Evolutionary conservation across 257 asterid genomes (phyloP).

Genomic region (Thymus mandschuricus): DNA sequence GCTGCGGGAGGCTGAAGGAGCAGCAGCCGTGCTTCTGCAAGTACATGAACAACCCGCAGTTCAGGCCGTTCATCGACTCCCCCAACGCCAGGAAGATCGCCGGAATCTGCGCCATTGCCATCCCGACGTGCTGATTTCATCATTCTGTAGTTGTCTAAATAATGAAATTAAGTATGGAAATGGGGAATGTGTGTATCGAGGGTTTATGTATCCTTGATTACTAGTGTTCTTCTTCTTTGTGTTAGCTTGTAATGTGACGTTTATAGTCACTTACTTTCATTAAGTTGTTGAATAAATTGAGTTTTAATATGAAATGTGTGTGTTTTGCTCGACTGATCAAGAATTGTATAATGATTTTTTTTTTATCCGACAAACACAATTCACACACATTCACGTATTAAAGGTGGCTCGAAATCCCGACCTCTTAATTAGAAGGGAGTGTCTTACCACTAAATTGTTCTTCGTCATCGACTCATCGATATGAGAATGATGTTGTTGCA

Average conservation of each 20-base stretch:
- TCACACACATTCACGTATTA: too few relatives aligned
- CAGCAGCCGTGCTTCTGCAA: slow-evolving; percentile 46
- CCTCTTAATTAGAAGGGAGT: too few relatives aligned
- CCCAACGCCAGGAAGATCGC: slow-evolving; percentile 39
- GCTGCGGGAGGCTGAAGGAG: slow-evolving; percentile 43
- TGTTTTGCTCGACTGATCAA: too few relatives aligned
- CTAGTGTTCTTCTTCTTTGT: too few relatives aligned
- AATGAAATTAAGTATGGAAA: not conserved
- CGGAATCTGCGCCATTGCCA: slow-evolving; percentile 23
- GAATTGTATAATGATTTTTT: too few relatives aligned
- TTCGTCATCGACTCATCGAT: too few relatives aligned
- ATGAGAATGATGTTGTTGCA: too few relatives aligned
- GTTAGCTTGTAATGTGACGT: not conserved
- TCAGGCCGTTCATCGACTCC: slow-evolving; percentile 29
- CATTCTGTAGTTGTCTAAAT: not conserved
- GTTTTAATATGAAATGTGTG: too few relatives aligned
- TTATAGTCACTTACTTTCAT: not conserved
- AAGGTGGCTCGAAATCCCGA: too few relatives aligned
- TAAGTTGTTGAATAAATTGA: not conserved
- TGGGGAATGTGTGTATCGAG: not conserved
- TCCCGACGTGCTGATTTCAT: slow-evolving; percentile 25
- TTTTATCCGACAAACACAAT: too few relatives aligned
- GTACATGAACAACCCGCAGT: slow-evolving; percentile 34
- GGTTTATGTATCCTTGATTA: not conserved
- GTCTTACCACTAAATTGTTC: too few relatives aligned